Conservation (phyloP, 441 rosid species). For the Croton setiger region DNA sequence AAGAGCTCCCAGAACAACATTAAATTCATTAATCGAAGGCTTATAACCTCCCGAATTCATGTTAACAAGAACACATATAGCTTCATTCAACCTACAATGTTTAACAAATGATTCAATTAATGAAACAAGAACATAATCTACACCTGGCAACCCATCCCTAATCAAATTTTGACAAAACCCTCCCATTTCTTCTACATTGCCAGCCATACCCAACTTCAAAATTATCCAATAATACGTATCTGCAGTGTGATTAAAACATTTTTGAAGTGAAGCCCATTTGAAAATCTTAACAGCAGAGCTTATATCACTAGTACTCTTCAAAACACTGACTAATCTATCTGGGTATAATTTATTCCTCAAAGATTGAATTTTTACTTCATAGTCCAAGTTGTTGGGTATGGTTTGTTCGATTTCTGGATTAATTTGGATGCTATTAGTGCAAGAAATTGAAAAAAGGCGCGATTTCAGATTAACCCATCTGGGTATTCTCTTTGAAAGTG, state of each 20-base stretch:
- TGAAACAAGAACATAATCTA: conserved; percentile 30
- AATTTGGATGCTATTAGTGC: conserved; percentile 23
- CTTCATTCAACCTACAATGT: conserved; percentile 35
- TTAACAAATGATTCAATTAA: conserved; percentile 37
- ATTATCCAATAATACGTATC: conserved; percentile 44
- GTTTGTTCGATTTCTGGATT: conserved; percentile 22
- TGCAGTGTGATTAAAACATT: conserved; percentile 41
- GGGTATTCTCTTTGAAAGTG: conserved; percentile 29
- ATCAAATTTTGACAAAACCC: conserved; percentile 38
- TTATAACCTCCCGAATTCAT: conserved; percentile 35
- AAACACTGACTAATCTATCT: conserved; percentile 34
- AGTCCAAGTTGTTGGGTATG: conserved; percentile 18
- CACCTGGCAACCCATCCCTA: conserved; percentile 31
- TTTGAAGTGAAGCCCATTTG: conserved; percentile 48
- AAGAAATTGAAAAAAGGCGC: conserved; percentile 34
- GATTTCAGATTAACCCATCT: conserved; percentile 28
- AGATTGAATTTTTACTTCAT: conserved; percentile 36
- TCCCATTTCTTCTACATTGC: conserved; percentile 39
- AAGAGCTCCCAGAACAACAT: conserved; percentile 40
- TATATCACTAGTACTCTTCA: conserved; percentile 34
- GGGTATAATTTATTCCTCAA: conserved; percentile 36
- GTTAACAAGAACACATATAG: conserved; percentile 35
- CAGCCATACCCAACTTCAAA: conserved; percentile 50
- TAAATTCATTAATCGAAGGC: conserved; percentile 35
- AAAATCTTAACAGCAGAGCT: conserved; percentile 44